Conservation (phyloP, 2,329 filamentous ascomycete species). For the Paraphaeosphaeria minitans region DNA sequence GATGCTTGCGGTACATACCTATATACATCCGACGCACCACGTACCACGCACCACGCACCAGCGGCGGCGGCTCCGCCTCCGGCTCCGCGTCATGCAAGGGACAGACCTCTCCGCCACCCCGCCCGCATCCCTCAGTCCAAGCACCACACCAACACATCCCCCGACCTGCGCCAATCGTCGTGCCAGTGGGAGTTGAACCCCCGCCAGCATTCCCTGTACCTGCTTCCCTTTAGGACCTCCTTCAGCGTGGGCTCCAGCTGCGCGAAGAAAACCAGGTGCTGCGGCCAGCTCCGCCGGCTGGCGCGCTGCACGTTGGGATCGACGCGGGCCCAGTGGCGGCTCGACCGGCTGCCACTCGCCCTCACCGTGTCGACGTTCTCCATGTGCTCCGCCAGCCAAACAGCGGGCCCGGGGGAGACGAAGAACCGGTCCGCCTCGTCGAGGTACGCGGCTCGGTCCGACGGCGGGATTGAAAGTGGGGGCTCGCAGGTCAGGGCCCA, state of each 20-base stretch:
- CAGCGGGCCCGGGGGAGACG: slow-evolving; percentile 56
- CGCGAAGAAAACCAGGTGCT: slow-evolving; percentile 60
- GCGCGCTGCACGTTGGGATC: slow-evolving; percentile 28
- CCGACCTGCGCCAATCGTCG: slow-evolving; percentile 64
- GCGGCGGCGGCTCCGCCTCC: neutral
- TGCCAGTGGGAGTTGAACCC: slow-evolving; percentile 67
- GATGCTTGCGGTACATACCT: too few relatives aligned
- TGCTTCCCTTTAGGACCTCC: slow-evolving; percentile 49
- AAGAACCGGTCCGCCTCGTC: slow-evolving; percentile 96
- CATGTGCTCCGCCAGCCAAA: slow-evolving; percentile 53
- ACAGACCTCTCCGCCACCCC: neutral
- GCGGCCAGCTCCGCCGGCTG: slow-evolving; percentile 47
- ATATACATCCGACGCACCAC: too few relatives aligned
- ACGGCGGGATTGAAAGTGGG: slow-evolving; percentile 69
- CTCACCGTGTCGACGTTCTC: slow-evolving; percentile 31
- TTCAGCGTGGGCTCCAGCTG: slow-evolving; percentile 60
- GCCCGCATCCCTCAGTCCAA: slow-evolving; percentile 17
- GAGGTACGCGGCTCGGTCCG: slow-evolving; percentile 70
- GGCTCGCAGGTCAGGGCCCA: slow-evolving; percentile 92
- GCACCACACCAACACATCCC: slow-evolving; percentile 68
- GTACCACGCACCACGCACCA: neutral
- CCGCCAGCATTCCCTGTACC: slow-evolving; percentile 63
- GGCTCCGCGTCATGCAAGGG: neutral
- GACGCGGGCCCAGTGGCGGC: slow-evolving; percentile 29
- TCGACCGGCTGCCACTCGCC: slow-evolving; percentile 23